Evolutionary conservation across 2,329 filamentous ascomycete genomes (phyloP).

Genomic region (Ophiocordyceps robertsii): DNA sequence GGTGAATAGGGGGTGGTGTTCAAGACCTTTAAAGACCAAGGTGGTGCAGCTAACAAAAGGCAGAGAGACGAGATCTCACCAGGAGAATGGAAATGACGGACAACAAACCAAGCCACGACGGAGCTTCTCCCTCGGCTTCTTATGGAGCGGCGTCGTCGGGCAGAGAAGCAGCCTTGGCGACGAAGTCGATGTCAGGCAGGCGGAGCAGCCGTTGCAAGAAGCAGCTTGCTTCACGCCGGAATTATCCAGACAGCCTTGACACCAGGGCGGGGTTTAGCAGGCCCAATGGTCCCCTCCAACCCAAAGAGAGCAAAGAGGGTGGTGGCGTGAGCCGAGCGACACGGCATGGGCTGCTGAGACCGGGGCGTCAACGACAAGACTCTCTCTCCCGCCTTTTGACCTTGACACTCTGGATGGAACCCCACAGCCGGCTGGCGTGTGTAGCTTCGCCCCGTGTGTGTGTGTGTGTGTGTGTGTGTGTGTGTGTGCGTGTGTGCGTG

Average conservation of each 20-base stretch:
- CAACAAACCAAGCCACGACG: not conserved
- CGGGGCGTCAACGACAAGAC: not conserved
- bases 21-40: not conserved
- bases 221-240: slow-evolving; percentile 1
- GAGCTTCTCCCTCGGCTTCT: slow-evolving; percentile 1
- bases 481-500: slow-evolving; percentile 3
- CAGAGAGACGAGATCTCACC: not conserved
- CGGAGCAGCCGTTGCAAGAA: not conserved
- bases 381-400: not conserved
- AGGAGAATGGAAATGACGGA: not conserved
- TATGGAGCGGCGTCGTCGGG: not conserved
- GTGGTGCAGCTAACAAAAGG: too few relatives aligned
- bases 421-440: slow-evolving; percentile 5
- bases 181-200: not conserved
- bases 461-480: slow-evolving; percentile 3
- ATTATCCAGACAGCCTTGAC: not conserved
- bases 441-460: slow-evolving; percentile 9
- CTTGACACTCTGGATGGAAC: not conserved
- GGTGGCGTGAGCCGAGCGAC: not conserved
- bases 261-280: not conserved
- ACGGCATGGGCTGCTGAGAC: not conserved
- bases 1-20: not conserved
- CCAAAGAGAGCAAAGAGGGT: not conserved
- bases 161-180: not conserved
- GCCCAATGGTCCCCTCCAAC: not conserved